These are phyloP conservation scores for Fibroporia radiculosa DNA, from an alignment of 768 basidiomycete species.

Conservation along the genomic window DNA sequence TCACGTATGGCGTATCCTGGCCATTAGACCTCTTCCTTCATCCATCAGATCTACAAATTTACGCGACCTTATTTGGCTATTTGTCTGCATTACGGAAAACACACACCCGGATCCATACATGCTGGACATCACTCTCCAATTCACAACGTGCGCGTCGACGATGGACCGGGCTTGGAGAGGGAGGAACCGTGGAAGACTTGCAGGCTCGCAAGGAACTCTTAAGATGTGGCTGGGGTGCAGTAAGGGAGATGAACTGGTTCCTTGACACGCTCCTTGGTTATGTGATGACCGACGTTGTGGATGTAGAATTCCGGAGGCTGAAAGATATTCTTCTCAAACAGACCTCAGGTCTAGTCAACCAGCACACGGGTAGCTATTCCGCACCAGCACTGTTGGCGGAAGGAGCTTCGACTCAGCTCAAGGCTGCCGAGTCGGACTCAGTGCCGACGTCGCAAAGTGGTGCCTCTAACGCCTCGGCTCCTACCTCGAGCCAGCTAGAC, in stretches of 20 bases:
- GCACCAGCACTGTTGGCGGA: not conserved
- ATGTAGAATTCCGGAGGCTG: constrained; percentile 70
- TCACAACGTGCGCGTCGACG: constrained; percentile 75
- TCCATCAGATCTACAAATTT: constrained; percentile 62
- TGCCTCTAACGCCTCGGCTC: constrained; percentile 15
- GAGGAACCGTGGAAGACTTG: constrained; percentile 69
- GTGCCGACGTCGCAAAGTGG: constrained; percentile 21
- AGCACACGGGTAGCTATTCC: constrained; percentile 15
- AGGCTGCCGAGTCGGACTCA: constrained; percentile 6
- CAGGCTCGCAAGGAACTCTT: constrained; percentile 56
- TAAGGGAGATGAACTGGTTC: constrained; percentile 89
- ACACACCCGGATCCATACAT: constrained; percentile 69
- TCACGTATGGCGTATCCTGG: constrained; percentile 74
- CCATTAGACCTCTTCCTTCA: constrained; percentile 87
- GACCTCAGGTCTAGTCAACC: constrained; percentile 13
- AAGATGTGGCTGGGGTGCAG: constrained; percentile 80
- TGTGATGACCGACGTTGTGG: constrained; percentile 86
- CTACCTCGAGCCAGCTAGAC: constrained; percentile 47
- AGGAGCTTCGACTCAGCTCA: constrained; percentile 1
- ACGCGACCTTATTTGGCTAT: constrained; percentile 74
- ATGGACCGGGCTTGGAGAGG: constrained; percentile 85
- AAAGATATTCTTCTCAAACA: constrained; percentile 42
- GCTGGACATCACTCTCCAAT: constrained; percentile 83
- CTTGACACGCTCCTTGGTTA: constrained; percentile 77
- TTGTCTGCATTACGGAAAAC: constrained; percentile 79